Conservation (phyloP, 768 basidiomycete genomes). For the Agrocybe praecox region DNA sequence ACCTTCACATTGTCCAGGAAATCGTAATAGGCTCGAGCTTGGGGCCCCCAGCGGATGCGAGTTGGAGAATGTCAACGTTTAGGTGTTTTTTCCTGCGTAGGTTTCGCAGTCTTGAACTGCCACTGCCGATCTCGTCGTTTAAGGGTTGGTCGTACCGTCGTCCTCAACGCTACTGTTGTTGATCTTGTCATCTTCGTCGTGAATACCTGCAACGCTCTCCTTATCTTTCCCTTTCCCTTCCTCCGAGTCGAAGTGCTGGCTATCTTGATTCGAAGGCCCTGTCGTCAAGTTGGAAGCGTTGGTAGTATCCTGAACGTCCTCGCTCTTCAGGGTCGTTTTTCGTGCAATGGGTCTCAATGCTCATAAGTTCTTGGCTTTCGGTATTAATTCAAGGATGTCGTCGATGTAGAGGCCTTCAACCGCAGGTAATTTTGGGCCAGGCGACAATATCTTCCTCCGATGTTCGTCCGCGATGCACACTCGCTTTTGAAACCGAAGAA, state of each 20-base stretch:
- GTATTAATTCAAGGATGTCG: background rate
- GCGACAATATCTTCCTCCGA: background rate
- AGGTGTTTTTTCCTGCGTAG: conserved; percentile 6
- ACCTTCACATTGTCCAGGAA: conserved; percentile 12
- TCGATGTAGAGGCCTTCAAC: background rate
- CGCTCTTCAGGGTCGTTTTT: background rate
- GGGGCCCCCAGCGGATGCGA: background rate
- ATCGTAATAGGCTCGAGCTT: conserved; percentile 23
- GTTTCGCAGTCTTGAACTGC: background rate
- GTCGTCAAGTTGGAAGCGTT: background rate
- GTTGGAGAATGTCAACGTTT: background rate
- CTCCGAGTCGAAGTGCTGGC: background rate
- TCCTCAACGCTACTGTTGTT: background rate
- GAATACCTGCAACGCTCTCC: background rate
- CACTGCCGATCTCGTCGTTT: background rate
- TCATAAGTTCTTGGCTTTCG: too few relatives aligned
- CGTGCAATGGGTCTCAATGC: too few relatives aligned
- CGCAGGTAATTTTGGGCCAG: background rate
- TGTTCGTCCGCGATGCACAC: background rate
- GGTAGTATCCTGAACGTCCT: background rate
- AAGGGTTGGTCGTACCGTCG: background rate
- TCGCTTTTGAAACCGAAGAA: conserved; percentile 1
- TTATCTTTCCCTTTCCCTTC: background rate
- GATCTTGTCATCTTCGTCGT: background rate
- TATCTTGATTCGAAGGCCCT: background rate